Evolutionary conservation across 1,139 yeast genomes (phyloP).

Genomic region (Sporopachydermia cereana): DNA sequence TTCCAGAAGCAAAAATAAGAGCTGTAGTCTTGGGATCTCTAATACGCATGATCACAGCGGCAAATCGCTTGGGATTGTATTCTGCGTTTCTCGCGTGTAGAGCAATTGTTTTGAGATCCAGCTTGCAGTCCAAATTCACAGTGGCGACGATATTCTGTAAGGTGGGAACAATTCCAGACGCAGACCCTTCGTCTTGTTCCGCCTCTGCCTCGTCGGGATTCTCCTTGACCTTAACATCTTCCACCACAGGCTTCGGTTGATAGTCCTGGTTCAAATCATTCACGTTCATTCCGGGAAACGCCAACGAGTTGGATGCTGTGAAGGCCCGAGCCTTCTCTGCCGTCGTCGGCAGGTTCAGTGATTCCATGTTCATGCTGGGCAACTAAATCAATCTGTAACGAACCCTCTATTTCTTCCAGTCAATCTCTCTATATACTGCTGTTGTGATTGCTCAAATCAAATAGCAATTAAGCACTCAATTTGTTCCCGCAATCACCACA

Average conservation of each 20-base stretch:
- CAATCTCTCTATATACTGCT: too few relatives aligned
- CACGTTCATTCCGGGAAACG: conserved; percentile 28
- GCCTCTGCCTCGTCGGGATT: conserved; percentile 16
- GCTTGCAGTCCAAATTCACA: conserved; percentile 88
- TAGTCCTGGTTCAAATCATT: conserved; percentile 11
- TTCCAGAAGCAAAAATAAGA: conserved; percentile 93
- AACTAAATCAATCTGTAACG: too few relatives aligned
- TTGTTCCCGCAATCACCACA: neutral
- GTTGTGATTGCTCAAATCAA: conserved; percentile 3
- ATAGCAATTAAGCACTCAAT: conserved; percentile 5
- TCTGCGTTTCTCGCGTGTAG: conserved; percentile 98
- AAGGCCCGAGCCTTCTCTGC: conserved; percentile 75
- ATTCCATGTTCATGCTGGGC: conserved; percentile 39
- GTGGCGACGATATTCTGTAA: conserved; percentile 89
- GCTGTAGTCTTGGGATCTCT: conserved; percentile 99
- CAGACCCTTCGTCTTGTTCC: conserved; percentile 53
- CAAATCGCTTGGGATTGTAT: conserved; percentile 95
- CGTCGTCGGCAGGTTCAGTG: conserved; percentile 63
- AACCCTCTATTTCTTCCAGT: too few relatives aligned
- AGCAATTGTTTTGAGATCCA: conserved; percentile 94
- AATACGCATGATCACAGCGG: conserved; percentile 98
- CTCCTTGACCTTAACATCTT: conserved; percentile 15
- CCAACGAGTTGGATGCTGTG: conserved; percentile 54
- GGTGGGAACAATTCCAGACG: conserved; percentile 93
- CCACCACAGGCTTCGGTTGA: conserved; percentile 9